Base-by-base conservation (phyloP, 257 asterid species). In the Coffea eugenioides region DNA sequence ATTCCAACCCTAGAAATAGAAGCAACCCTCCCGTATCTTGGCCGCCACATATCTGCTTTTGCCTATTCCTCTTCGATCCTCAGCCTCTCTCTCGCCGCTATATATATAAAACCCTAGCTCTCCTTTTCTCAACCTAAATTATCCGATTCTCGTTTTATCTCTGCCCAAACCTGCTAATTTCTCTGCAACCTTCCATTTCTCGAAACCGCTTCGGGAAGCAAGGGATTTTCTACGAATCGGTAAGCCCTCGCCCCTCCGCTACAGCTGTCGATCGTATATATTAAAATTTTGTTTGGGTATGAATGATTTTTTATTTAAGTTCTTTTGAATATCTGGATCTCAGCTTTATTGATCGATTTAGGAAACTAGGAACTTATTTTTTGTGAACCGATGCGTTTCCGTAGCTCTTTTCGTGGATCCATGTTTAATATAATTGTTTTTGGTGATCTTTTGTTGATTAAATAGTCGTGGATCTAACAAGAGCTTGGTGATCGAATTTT, bases 21-120 rank as follows among this genome's bases (percentile, higher is more conserved):
- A 56, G 56, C 12, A 81, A 81, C 43, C 81, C 36, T 2, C 43
- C 65, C 16, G 25, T 12, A 25, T 31, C 21, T 21, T 31, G 76
- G 87, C 85, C 85, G 85, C 81, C 85, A 79, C 69, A 13, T 34
- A 36, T 45, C 54, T n/a, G 57, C 45, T 46, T 23, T 57, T n/a
- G 18, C 5, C 3, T 3, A 4, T 18, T 57, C 15, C 46, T 25
- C 12, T 43, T 46, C 16, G 78, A 48, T 72, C 74, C 66, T n/a
- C 69, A 39, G 7, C 61, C 48, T 36, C 69, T 51, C 5, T 65
- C 43, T 31, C 34, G 10, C 34, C 36, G 2, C 12, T 12, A 8
- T 12, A 31, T 75, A 43, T 54, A 66, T 64, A 64, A 82, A 82
- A 78, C 80, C 86, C 79, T 77, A 73, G 12, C 80, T 65, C 75